Percentiles rank a stretch among this genome's conserved stretches.
Evolutionary conservation across 495 filamentous ascomycete genomes (phyloP).

Genomic region (Trichoderma asperelloides): DNA sequence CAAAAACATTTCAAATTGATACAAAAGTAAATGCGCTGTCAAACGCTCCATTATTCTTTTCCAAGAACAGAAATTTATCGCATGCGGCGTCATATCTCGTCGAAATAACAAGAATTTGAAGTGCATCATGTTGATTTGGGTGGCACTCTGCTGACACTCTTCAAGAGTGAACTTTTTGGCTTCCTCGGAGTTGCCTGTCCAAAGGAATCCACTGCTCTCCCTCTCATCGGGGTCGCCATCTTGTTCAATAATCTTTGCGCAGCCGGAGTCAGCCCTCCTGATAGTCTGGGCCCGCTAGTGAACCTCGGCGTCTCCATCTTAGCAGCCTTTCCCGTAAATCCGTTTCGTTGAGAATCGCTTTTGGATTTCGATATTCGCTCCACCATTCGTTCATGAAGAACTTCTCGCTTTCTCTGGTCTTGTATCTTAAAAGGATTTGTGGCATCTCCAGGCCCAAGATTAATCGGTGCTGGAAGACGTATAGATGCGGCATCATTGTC

Average conservation of each 20-base stretch:
- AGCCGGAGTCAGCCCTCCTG: conserved; percentile 64
- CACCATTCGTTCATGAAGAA: conserved; percentile 83
- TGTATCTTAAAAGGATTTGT: conserved; percentile 77
- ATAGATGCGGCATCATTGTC: conserved; percentile 28
- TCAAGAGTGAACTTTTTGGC: conserved; percentile 10
- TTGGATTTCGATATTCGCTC: conserved; percentile 71
- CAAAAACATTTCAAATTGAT: too few relatives aligned
- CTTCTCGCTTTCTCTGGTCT: conserved; percentile 69
- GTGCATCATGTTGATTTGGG: neutral
- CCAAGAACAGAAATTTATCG: too few relatives aligned
- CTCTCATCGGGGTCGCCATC: conserved; percentile 47
- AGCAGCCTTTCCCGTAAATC: conserved; percentile 47
- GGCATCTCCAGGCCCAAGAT: conserved; percentile 50
- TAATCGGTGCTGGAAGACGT: conserved; percentile 16
- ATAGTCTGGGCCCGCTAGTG: conserved; percentile 59
- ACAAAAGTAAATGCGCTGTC: too few relatives aligned
- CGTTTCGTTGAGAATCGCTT: conserved; percentile 38
- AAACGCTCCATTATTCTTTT: too few relatives aligned
- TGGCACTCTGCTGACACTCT: conserved; percentile 3
- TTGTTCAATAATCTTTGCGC: conserved; percentile 66
- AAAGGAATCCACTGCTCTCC: conserved; percentile 20
- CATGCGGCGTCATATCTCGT: too few relatives aligned
- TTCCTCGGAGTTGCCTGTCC: conserved; percentile 8
- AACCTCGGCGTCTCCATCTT: conserved; percentile 62
- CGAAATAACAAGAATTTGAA: neutral